Base-by-base conservation (phyloP, 1,284 basidiomycete species). In the Cryptococcus sp. region DNA sequence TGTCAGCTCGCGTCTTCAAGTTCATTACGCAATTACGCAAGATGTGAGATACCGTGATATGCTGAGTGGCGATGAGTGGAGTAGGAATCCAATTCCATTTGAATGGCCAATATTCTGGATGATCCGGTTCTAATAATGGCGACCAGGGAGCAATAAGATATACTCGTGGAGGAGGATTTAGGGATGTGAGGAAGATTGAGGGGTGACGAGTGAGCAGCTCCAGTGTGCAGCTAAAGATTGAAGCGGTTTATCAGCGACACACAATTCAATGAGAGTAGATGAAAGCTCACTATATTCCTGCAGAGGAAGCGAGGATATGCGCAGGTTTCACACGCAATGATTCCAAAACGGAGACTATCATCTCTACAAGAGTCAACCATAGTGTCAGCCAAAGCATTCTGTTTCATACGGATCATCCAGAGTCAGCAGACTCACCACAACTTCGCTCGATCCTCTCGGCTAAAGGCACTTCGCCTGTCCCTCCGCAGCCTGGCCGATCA, bases 131-230 rank as follows among this genome's bases (percentile, higher is more conserved):
- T 15, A 76, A 54, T 1, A 71, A 64, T 1, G 76, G 74, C 10
- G 69, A 70, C 76, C 76, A 77, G 0, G 76, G 74, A 0, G 76
- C 68, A 4, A 77, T 56, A 20, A 75, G 58, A 57, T 72, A 77
- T 1, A 76, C 39, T 6, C 23, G 49, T 0, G 75, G 75, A 22
- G 70, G 70, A 1, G 72, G 66, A 8, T 62, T 38, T 16, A 71
- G 65, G 16, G 52, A 55, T 1, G 64, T 62, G 6, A 52, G 23
- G 53, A 77, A 74, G 29, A 58, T 43, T 15, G 54, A 51, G 0
- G 70, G 58, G 39, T 75, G 62, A 16, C 69, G 38, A 0, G 65
- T 63, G 13, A 76, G 59, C 13, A 77, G 69, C 20, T 70, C 68
- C 0, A 76, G 66, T 5, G 73, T 66, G 52, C 70, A 70, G 61